These are phyloP conservation scores for Carpinus fangiana DNA, from an alignment of 306 rosid species.

Conservation along the genomic window DNA sequence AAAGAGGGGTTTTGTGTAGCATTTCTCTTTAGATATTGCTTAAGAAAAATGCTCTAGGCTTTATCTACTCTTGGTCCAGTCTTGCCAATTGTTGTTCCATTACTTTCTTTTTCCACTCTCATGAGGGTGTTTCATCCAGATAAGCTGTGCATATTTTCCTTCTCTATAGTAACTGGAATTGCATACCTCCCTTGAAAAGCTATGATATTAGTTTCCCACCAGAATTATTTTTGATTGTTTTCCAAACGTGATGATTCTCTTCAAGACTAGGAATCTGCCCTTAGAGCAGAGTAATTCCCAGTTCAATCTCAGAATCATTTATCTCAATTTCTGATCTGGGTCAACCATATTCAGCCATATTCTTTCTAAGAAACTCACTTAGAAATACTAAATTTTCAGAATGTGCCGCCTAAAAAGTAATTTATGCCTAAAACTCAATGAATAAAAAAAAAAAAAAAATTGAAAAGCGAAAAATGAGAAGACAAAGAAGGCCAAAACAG, in stretches of 20 bases:
- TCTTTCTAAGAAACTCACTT: background rate
- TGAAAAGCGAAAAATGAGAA: too few relatives aligned
- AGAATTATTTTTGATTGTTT: background rate
- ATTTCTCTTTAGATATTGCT: background rate
- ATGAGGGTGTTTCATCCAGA: background rate
- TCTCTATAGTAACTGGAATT: background rate
- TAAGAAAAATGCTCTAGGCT: background rate
- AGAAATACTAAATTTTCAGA: background rate
- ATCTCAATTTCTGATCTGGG: background rate
- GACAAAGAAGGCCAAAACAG: too few relatives aligned
- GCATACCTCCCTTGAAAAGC: background rate
- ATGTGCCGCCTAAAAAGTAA: too few relatives aligned
- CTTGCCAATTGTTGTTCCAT: background rate
- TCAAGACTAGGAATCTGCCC: too few relatives aligned
- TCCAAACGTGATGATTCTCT: background rate
- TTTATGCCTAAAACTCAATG: too few relatives aligned
- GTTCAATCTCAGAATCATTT: background rate
- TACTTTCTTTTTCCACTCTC: background rate
- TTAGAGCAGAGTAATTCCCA: background rate
- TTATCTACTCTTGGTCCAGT: background rate
- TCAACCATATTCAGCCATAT: background rate
- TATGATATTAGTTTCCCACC: background rate
- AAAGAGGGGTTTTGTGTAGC: too few relatives aligned
- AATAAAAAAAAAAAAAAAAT: too few relatives aligned
- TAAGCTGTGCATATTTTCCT: background rate